Percentiles rank a stretch among this genome's conserved stretches.
Conservation (phyloP, 306 rosid genomes). For the Nissolia schottii region DNA sequence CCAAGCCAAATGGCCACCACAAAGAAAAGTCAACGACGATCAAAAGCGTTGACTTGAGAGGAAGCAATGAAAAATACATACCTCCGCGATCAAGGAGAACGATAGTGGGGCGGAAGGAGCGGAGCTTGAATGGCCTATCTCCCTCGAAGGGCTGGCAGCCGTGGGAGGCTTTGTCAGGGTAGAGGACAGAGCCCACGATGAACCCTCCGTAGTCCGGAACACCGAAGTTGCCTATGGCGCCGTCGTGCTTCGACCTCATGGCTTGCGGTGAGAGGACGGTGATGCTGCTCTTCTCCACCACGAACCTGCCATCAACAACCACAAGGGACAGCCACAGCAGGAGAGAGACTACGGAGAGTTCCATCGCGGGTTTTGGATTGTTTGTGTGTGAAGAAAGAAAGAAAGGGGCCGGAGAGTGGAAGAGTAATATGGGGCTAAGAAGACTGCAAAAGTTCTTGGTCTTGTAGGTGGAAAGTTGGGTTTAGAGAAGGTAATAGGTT, state of each 20-base stretch:
- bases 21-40: slow-evolving; percentile 17
- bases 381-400: not conserved
- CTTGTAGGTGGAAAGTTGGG: slow-evolving; percentile 17
- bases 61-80: slow-evolving; percentile 3
- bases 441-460: slow-evolving; percentile 39
- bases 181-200: slow-evolving; percentile 60
- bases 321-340: not conserved
- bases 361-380: not conserved
- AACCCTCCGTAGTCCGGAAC: slow-evolving; percentile 86
- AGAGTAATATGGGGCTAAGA: not conserved
- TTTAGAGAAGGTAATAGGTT: slow-evolving; percentile 21
- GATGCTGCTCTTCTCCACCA: slow-evolving; percentile 81
- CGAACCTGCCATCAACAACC: slow-evolving; percentile 43
- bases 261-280: slow-evolving; percentile 53
- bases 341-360: slow-evolving; percentile 22
- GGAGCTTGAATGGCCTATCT: slow-evolving; percentile 60
- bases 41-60: not conserved
- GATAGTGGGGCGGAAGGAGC: slow-evolving; percentile 41
- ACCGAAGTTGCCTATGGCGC: slow-evolving; percentile 87
- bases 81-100: slow-evolving; percentile 93
- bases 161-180: slow-evolving; percentile 47
- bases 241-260: slow-evolving; percentile 46
- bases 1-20: not conserved
- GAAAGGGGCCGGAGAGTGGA: not conserved
- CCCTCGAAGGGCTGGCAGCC: slow-evolving; percentile 69